Conservation (phyloP, 495 filamentous ascomycete genomes). For the Tuber microsphaerosporum region DNA sequence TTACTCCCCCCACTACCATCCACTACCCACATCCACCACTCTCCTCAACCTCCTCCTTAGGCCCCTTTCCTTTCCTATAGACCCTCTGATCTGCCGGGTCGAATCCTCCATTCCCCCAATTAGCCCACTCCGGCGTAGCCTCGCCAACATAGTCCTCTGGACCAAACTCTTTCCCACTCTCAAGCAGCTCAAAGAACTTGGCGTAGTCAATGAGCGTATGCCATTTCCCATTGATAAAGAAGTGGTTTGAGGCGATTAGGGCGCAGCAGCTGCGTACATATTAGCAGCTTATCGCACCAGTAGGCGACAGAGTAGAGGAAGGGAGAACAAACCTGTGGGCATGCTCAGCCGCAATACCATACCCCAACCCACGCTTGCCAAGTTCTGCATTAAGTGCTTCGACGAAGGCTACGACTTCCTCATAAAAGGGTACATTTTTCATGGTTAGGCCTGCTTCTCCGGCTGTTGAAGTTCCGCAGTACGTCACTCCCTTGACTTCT, state of each 20-base stretch:
- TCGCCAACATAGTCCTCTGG: constrained; percentile 86
- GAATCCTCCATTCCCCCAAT: constrained; percentile 90
- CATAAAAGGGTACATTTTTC: constrained; percentile 93
- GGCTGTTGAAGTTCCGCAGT: constrained; percentile 80
- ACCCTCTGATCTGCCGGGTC: constrained; percentile 84
- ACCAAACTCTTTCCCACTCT: constrained; percentile 62
- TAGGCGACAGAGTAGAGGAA: background rate
- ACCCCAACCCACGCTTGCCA: constrained; percentile 59
- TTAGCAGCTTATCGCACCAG: constrained; percentile 2
- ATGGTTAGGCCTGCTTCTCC: constrained; percentile 78
- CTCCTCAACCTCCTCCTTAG: constrained; percentile 24
- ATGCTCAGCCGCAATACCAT: constrained; percentile 91
- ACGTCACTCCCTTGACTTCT: constrained; percentile 94
- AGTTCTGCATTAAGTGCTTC: constrained; percentile 61
- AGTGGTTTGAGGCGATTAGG: constrained; percentile 70
- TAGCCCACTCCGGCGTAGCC: constrained; percentile 82
- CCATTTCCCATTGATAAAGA: constrained; percentile 69
- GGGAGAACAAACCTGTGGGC: constrained; percentile 51
- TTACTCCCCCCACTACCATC: background rate
- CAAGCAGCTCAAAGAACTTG: constrained; percentile 76
- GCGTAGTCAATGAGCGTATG: constrained; percentile 86
- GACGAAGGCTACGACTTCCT: constrained; percentile 77
- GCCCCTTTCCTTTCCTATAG: constrained; percentile 62
- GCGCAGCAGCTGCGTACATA: constrained; percentile 60
- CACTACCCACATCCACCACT: constrained; percentile 29